Base-by-base conservation (phyloP, 108 stramenopile species). In the Halocafeteria seosinensis region DNA sequence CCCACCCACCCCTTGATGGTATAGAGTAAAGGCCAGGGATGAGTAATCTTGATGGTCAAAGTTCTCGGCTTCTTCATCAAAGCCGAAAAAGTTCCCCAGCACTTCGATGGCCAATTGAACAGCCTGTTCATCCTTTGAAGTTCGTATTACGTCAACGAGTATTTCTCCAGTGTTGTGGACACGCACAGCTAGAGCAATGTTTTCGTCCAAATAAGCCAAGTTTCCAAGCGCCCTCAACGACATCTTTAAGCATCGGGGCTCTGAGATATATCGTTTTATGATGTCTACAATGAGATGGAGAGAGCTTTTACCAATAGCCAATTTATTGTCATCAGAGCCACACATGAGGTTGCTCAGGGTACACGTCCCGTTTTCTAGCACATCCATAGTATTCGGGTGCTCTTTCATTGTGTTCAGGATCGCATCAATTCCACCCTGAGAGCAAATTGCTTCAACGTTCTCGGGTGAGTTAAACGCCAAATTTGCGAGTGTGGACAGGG, bases 191-290 rank as follows among this genome's bases (percentile, higher is more conserved):
- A 59, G 17, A 1, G 12, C 23, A 6, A 67, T 37, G 37, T 62
- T 62, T 23, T 62, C 66, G 66, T 67, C 66, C 11, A 23, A 2
- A 0, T 25, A 35, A 34, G 59, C 30, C 34, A 67, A 3, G 36
- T 67, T 67, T 17, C 66, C 66, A 27, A 67, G 29, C 38, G 66
- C 66, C 23, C 66, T 37, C 38, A 67, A 60, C n/a, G 66, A 58
- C 38, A 34, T 24, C 66, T 67, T 62, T 38, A 63, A 34, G 11
- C 59, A 60, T 34, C 50, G 31, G 23, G 17, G 3, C 24, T 67
- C 66, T 1, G 9, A 3, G 21, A 13, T 13, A 25, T 37, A 32
- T 21, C 5, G 1, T 5, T 60, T 38, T 0, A 61, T 24, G 29
- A 67, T 60, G 3, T 36, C 5, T 4, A 38, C 50, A 3, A 67